Evolutionary conservation across 2,329 filamentous ascomycete genomes (phyloP).

Genomic region (Alternaria rosae): DNA sequence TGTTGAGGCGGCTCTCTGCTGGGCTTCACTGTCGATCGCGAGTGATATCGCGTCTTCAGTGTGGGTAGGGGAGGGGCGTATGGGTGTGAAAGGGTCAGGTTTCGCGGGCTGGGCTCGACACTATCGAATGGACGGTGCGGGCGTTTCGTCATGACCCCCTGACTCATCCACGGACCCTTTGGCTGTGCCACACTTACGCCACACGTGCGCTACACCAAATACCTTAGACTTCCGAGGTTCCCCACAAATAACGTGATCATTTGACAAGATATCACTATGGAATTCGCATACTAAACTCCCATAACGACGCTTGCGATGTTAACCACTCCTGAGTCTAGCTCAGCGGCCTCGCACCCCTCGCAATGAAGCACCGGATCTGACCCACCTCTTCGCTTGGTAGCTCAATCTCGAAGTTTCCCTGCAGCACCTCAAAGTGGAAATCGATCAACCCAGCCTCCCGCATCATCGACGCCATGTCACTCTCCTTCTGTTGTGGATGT

Average conservation of each 20-base stretch:
- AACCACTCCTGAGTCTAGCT: not conserved
- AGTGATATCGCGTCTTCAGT: conserved; percentile 16
- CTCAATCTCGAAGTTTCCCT: not conserved
- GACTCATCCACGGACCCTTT: conserved; percentile 19
- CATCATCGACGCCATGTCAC: not conserved
- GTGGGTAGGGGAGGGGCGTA: conserved; percentile 14
- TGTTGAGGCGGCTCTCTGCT: conserved; percentile 10
- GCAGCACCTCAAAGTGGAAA: not conserved
- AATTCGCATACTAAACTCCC: not conserved
- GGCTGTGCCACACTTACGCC: no score
- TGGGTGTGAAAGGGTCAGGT: conserved; percentile 11
- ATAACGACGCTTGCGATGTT: not conserved
- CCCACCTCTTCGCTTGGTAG: not conserved
- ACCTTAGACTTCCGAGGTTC: not conserved
- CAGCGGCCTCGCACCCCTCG: not conserved
- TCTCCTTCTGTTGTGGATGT: not conserved
- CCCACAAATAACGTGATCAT: not conserved
- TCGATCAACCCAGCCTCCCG: not conserved
- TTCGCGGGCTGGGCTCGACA: conserved; percentile 7
- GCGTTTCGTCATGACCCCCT: conserved; percentile 13
- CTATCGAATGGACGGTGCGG: conserved; percentile 6
- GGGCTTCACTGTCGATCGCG: conserved; percentile 10
- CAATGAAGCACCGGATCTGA: not conserved
- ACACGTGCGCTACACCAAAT: not conserved
- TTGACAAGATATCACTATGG: not conserved